Evolutionary conservation across 495 filamentous ascomycete species (phyloP), one percentile per base, ranked within the genome.

Genomic region (Jackrogersella multiformis): DNA sequence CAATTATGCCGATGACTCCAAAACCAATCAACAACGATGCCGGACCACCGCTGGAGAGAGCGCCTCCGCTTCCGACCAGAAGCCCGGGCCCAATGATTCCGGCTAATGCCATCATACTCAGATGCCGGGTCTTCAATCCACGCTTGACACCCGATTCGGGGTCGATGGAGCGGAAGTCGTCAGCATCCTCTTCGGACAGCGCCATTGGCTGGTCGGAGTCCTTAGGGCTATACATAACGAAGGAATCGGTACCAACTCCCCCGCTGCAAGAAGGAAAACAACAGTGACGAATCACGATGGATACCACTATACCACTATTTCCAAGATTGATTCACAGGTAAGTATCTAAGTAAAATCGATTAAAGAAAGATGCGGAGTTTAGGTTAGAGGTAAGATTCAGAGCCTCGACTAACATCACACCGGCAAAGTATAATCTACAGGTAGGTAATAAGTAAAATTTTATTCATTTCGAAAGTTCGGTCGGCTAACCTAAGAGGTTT

Each of bases 71-170:
- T 5, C 86, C 87, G 65, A 86, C 78, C 10, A 86, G 76, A 16
- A 86, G 63, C 28, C 83, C 83, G 5, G 83, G 82, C 0, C 84
- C 84, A 45, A 86, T 86, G 72, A 85, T 85, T 56, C 84, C 83
- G 51, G 83, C 85, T 16, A 87, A 74, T 35, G 85, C 89, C 81
- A 92, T 91, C 88, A 92, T 90, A 72, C 85, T 85, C 26, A 91
- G 68, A 73, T 92, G 89, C 41, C 89, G 80, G 24, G 85, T 88
- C 78, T 90, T 90, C 64, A 92, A 75, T 65, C 80, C 82, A 54
- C 82, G 80, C 74, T 79, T 81, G 62, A 84, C 81, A 12, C 82
- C 82, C 32, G 73, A 77, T 44, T 82, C 64, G 16, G 80, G 80
- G 68, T 84, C 81, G 48, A 82, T 82, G 24, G 69, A 71, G 24